Evolutionary conservation across 2,329 filamentous ascomycete genomes (phyloP).

Genomic region (Microcyclospora tardicrescens): DNA sequence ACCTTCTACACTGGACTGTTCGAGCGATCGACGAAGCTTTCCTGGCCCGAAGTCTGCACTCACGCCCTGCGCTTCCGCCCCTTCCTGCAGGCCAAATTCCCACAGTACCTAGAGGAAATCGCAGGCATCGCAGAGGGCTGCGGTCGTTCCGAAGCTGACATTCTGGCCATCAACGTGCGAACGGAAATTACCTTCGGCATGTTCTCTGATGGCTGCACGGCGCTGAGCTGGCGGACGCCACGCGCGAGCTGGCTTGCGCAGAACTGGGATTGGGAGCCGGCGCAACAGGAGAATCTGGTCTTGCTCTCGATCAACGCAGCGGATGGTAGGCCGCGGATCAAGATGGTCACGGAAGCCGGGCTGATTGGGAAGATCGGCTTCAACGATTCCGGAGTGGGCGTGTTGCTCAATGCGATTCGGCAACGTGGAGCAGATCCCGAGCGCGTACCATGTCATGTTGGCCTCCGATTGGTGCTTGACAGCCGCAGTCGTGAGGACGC

Average conservation of each 20-base stretch:
- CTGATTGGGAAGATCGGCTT: constrained; percentile 55
- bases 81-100: constrained; percentile 31
- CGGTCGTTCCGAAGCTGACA: constrained; percentile 32
- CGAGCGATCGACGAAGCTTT: constrained; percentile 31
- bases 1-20: constrained; percentile 38
- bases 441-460: constrained; percentile 48
- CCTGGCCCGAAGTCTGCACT: constrained; percentile 33
- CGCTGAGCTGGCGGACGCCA: constrained; percentile 33
- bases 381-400: constrained; percentile 46
- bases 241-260: constrained; percentile 35
- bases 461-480: constrained; percentile 44
- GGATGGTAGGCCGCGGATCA: constrained; percentile 32
- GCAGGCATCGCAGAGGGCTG: constrained; percentile 40
- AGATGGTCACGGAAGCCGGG: constrained; percentile 48
- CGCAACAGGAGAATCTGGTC: constrained; percentile 39
- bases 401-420: constrained; percentile 49
- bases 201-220: constrained; percentile 46
- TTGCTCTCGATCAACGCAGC: constrained; percentile 32
- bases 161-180: constrained; percentile 46
- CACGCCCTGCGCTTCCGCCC: constrained; percentile 36
- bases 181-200: constrained; percentile 46
- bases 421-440: constrained; percentile 40
- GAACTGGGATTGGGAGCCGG: constrained; percentile 48
- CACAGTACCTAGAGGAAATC: constrained; percentile 33
- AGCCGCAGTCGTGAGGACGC: constrained; percentile 35